Base-by-base conservation (phyloP, 2,329 filamentous ascomycete genomes). In the Trichoderma atroviride region DNA sequence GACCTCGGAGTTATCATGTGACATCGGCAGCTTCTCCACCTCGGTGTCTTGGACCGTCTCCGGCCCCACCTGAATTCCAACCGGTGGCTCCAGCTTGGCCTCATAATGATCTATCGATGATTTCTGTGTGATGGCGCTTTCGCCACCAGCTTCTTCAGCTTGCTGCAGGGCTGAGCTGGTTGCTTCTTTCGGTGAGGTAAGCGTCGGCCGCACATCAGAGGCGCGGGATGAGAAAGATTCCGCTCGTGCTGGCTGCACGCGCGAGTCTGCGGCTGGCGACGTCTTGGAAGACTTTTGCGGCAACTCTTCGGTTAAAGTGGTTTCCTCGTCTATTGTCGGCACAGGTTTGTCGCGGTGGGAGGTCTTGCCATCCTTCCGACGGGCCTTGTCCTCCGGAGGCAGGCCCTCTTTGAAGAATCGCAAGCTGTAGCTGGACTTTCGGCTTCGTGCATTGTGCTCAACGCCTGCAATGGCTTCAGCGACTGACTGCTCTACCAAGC, bases 391-490 rank as follows among this genome's bases (percentile, higher is more conserved):
- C 65, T 89, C 86, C 3, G 78, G 76, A n/a, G 87, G 87, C 22
- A 90, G 79, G 40, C 87, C 88, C 77, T 91, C 88, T 71, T 88
- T 89, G 81, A 91, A 91, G 74, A 91, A 89, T 2, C 89, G 84
- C 69, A 91, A 80, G 72, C 87, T 89, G 77, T 91, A 88, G 74
- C 88, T 91, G 50, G 89, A 86, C 78, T 91, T 91, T 73, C 89
- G 86, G 74, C 88, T 92, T 65, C 89, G 86, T 57, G 86, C 86
- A 75, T 87, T 89, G 74, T 83, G 87, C 74, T 90, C 88, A n/a
- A 86, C 81, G 2, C 88, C 87, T 22, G 86, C 84, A 75, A 90
- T 82, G 33, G 86, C 86, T 71, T 89, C 87, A 6, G 86, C 83
- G 62, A 90, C 86, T n/a, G 87, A 89, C 76, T 89, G 87, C 73